Evolutionary conservation across 2,329 filamentous ascomycete genomes (phyloP), one percentile per base, ranked within the genome.

Genomic region (Sporothrix protearum): DNA sequence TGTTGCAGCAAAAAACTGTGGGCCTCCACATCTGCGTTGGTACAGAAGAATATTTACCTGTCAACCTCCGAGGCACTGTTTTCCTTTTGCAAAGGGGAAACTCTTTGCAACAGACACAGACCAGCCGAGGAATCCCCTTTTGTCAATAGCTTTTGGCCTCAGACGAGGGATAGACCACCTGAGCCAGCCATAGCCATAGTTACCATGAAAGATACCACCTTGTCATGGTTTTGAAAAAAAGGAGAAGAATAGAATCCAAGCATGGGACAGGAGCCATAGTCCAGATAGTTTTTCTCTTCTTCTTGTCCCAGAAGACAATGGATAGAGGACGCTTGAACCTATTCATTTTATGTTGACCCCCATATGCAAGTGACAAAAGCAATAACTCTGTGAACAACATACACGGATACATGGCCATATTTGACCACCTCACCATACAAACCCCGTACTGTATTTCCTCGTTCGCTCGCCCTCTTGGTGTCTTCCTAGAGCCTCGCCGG

Each of bases 261-360:
- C 33, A 71, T 42, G 64, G 61, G 66, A 69, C 64, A 64, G 12
- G 22, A 49, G 22, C 61, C 33, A 61, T 39, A 61, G 30, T 61
- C 16, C 5, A 36, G 55, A 61, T 61, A 61, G 16, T 36, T 33
- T 30, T 61, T 30, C 33, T 16, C 16, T 28, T 53, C 19, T 19
- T 49, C n/a, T 53, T 73, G 53, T 69, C 66, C 57, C 28, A 71
- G 72, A 75, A 77, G 76, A 76, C 70, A 74, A 75, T 78, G 79
- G 77, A 79, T 85, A 85, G 85, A 85, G 71, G 83, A 82, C 84
- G 77, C 76, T 85, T 84, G 85, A 86, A 85, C 85, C 83, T 85
- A 85, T 82, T 79, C 80, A 80, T 79, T 76, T 76, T 6, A 51
- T 68, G 25, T 51, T 45, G 2, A 1, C 2, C 2, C 14, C 49